Base-by-base conservation (phyloP, 2,329 filamentous ascomycete species). In the Cladophialophora exuberans region DNA sequence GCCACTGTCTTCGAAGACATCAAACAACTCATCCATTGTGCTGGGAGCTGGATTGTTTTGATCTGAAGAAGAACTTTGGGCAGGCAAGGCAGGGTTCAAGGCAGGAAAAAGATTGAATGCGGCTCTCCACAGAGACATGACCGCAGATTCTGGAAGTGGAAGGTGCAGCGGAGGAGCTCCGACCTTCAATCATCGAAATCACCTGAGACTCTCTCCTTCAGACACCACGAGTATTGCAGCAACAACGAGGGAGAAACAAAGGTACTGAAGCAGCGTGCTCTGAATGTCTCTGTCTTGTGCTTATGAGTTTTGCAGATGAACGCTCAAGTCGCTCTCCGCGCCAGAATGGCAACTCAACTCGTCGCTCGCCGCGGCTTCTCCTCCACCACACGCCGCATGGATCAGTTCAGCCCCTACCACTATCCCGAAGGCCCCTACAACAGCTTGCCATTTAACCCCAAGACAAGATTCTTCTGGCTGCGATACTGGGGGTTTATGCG, bases 371-470 rank as follows among this genome's bases (percentile, higher is more conserved):
- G 94, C 76, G 90, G 88, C 79, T 97, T 99, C 87, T 88, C 91
- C 76, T 85, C 90, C 70, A 95, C 93, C 73, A 89, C 90, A 71
- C 78, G 88, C 73, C 54, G 46, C 36, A 48, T 56, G 15, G 90
- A 89, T 68, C 18, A 31, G 13, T 49, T 49, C 46, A 95, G 90
- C 73, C 92, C 92, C 63, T 97, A 96, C 87, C 94, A 99, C 83
- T 99, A 99, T 82, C 88, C 93, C 67, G 93, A 97, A 81, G 94
- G 93, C 64, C 89, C 93, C 70, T 88, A 90, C 77, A 87, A 83
- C 81, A 97, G 97, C 84, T 78, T 99, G 65, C 94, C 94, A 65
- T 99, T 99, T 86, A 96, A 99, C 83, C 89, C 94, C 65, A 82
- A 90, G 79, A 93, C 86, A 72, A 89, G 86, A 78, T 88, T 82